Evolutionary conservation across 164 flowering plant genomes (phyloP).

Genomic region (Piper longum): DNA sequence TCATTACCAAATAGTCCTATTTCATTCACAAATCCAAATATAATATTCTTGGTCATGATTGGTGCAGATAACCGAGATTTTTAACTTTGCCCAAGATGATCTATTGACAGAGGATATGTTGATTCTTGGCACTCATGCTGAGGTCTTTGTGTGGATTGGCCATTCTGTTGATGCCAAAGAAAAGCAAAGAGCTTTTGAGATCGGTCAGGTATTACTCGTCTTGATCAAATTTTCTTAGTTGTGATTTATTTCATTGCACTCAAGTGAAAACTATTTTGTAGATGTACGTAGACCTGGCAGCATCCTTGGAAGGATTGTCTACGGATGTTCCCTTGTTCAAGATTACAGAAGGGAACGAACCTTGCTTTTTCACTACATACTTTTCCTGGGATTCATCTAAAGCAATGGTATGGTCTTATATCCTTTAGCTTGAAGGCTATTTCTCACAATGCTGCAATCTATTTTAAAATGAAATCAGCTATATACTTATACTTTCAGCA

Average conservation of each 20-base stretch:
- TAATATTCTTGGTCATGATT: background rate
- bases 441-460: background rate
- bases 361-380: constrained; percentile 86
- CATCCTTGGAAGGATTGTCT: constrained; percentile 62
- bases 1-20: constrained; percentile 1
- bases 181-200: constrained; percentile 80
- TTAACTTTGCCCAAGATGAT: constrained; percentile 94
- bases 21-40: background rate
- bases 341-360: constrained; percentile 96
- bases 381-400: constrained; percentile 90
- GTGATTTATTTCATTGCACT: background rate
- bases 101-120: constrained; percentile 86
- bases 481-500: background rate
- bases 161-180: constrained; percentile 74
- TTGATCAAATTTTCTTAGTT: background rate
- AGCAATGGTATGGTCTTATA: constrained; percentile 53
- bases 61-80: constrained; percentile 72
- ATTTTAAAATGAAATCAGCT: background rate
- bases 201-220: constrained; percentile 58
- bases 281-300: constrained; percentile 79
- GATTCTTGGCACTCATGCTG: constrained; percentile 92
- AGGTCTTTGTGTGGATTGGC: constrained; percentile 97
- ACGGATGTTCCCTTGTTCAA: constrained; percentile 76
- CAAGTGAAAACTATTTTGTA: constrained; percentile 19
- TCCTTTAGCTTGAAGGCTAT: background rate